Base-by-base conservation (phyloP, 108 stramenopile genomes). In the Pseudonitzschia pungens region DNA sequence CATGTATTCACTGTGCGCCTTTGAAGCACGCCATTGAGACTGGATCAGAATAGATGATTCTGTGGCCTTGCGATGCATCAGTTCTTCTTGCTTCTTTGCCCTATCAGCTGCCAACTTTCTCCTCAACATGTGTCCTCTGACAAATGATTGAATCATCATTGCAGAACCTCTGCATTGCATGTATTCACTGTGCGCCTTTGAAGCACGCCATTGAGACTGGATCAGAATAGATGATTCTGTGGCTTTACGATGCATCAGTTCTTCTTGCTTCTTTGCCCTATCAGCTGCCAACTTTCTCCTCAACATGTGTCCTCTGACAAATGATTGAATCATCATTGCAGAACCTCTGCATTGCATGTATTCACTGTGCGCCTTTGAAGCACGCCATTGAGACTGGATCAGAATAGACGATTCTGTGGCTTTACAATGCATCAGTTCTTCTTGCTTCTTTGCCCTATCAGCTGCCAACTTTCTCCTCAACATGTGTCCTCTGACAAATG, bases 121-220 rank as follows among this genome's bases (percentile, higher is more conserved):
- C 45, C 45, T 48, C 26, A 72, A 42, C 15, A 48, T 9, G 14
- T 48, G 14, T 28, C 44, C 50, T 0, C 66, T 18, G 26, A 67
- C 40, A 36, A 67, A 15, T 18, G 50, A 14, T 50, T 67, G 66
- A 67, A 67, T 67, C 12, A 27, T 29, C 8, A 67, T 67, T 20
- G 66, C 44, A 21, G 66, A 18, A 67, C 29, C 60, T 11, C 60
- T 26, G n/a, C n/a, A 40, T 40, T 40, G 4, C 28, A 27, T 27
- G 26, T 36, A 67, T 0, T 4, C 21, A 24, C 50, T 20, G 7
- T 41, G 66, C 16, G 43, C 45, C 20, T 22, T 40, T 24, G 50
- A 51, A 5, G 20, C 66, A n/a, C 66, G 66, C 66, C 66, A 67
- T 43, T 67, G 27, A 26, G 44, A 51, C 28, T 67, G 66, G 22